Conservation (phyloP, 2,329 filamentous ascomycete species). For the Colletotrichum liaoningense region DNA sequence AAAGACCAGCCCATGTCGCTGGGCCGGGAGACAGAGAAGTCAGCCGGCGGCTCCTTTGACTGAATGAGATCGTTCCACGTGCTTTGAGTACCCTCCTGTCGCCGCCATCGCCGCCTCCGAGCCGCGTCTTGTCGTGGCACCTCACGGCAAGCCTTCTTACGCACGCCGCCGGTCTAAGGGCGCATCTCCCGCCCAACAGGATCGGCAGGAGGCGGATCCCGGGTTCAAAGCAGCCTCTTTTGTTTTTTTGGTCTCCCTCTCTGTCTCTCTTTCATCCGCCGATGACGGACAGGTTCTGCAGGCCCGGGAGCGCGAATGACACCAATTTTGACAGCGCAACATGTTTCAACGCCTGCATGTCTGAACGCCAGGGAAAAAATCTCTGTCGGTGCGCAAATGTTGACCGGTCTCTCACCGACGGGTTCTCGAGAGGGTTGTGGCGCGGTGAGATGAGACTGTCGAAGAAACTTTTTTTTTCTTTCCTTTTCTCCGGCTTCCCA, state of each 20-base stretch:
- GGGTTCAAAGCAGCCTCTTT: constrained; percentile 3
- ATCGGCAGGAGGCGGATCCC: constrained; percentile 31
- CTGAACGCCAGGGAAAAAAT: not conserved
- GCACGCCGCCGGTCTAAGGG: constrained; percentile 17
- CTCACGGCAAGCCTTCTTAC: constrained; percentile 28
- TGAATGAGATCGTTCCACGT: constrained; percentile 27
- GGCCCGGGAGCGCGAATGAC: not conserved
- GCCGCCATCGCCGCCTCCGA: constrained; percentile 14
- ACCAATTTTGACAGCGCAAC: not conserved
- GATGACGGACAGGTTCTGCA: constrained; percentile 20
- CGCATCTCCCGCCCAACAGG: constrained; percentile 29
- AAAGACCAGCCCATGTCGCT: not conserved
- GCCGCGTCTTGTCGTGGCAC: constrained; percentile 34
- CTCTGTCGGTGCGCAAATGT: not conserved
- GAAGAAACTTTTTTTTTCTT: not conserved
- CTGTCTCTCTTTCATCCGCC: not conserved
- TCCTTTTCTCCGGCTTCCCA: constrained; percentile 10
- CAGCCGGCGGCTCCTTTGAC: not conserved
- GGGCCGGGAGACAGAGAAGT: constrained; percentile 1
- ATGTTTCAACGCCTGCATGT: constrained; percentile 2
- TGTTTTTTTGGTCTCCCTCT: not conserved
- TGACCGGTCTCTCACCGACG: not conserved
- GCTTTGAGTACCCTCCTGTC: not conserved
- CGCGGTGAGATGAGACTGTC: not conserved
- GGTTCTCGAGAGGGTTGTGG: not conserved